Evolutionary conservation across 805 yeast species (phyloP), one percentile per base, ranked within the genome.

Genomic region (Yamadazyma scolyti): DNA sequence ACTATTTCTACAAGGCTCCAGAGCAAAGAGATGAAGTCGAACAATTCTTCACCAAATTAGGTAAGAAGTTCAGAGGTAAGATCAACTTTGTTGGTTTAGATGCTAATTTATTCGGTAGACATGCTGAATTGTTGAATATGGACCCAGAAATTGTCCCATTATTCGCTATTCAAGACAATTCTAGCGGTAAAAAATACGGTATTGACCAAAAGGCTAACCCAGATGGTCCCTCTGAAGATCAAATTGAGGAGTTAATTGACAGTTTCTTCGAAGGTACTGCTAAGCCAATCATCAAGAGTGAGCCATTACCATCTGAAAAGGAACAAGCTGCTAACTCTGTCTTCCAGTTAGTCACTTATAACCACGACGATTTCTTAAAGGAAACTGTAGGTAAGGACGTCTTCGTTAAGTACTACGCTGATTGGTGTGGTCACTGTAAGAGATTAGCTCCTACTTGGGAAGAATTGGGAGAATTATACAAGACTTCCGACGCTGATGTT

Each of bases 361-460:
- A 79, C 52, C 93, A 86, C 62, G 82, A 83, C 30, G 76, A 71
- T 20, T 63, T 86, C 37, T 73, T 86, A 31, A 60, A 59, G 18
- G 79, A 79, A 48, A 31, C 51, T 44, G n/a, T n/a, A n/a, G 36
- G 56, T 26, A 82, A 78, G 65, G 90, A 83, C 54, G 80, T 84
- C 21, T 62, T 89, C 35, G 95, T 90, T 34, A 84, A 86, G 68
- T 90, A 89, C 65, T 89, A 85, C 54, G 97, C 97, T 28, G 94
- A 95, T 65, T 89, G 96, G 96, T 88, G 96, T 70, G 94, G 96
- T 27, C 96, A 88, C 71, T 87, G 96, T 71, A 87, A 86, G 72
- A 84, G 75, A 62, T 72, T 88, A 57, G 90, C 90, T 31, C 96
- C 96, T 53, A 71, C 69, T 36, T 90, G 79, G 70, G 94, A 85